Conservation (phyloP, 2,329 filamentous ascomycete species). For the Xylariales sp. region DNA sequence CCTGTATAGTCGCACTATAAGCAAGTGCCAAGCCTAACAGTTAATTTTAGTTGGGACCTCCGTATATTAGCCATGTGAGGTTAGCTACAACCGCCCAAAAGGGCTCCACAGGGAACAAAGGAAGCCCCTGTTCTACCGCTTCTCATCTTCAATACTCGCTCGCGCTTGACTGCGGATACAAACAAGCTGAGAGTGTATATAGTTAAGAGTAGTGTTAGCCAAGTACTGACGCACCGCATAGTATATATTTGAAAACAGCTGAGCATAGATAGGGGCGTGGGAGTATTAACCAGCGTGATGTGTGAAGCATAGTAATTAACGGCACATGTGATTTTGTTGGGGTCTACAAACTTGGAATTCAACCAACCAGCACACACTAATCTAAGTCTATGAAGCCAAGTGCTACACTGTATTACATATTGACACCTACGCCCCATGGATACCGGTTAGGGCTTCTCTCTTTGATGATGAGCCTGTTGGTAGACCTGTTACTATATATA, state of each 20-base stretch:
- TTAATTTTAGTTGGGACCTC: no score
- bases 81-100: neutral
- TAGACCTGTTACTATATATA: no score
- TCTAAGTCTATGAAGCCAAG: neutral
- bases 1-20: no score
- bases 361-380: neutral
- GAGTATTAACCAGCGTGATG: neutral
- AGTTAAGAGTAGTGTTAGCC: neutral
- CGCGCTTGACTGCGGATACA: neutral
- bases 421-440: neutral
- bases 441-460: neutral
- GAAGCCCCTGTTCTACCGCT: neutral
- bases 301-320: neutral
- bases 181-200: neutral
- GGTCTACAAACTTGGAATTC: neutral
- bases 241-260: neutral
- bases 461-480: no score
- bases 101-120: neutral
- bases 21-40: no score
- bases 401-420: neutral
- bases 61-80: slow-evolving; percentile 7
- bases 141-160: neutral
- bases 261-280: neutral
- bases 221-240: no score
- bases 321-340: neutral